phyloP scores from a whole-genome alignment of 345 rosid genomes.

The Chamaenerion angustifolium region DNA sequence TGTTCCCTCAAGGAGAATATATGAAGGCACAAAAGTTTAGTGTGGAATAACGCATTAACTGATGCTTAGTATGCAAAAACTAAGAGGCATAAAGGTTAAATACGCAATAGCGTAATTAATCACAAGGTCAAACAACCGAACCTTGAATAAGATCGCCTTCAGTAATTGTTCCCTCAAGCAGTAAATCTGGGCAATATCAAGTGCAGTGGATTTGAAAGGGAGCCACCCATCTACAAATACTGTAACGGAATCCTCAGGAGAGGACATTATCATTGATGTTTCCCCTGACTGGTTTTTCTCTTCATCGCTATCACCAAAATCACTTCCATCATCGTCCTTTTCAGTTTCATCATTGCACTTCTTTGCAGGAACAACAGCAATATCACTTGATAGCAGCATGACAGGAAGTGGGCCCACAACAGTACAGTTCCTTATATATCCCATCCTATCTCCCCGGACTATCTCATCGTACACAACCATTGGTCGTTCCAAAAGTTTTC shows the following conservation, averaged over 20 bases:
- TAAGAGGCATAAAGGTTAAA: too few relatives aligned
- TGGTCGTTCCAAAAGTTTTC: slow-evolving; percentile 29
- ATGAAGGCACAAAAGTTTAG: not conserved
- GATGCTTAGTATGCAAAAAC: too few relatives aligned
- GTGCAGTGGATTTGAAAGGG: slow-evolving; percentile 48
- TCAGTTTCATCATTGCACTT: slow-evolving; percentile 14
- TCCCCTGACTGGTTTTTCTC: slow-evolving; percentile 27
- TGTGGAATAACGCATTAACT: not conserved
- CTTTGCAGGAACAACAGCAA: slow-evolving; percentile 53
- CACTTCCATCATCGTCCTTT: slow-evolving; percentile 22
- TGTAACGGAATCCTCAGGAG: slow-evolving; percentile 55
- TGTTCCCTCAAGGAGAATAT: not conserved
- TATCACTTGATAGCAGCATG: slow-evolving; percentile 61
- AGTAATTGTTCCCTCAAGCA: slow-evolving; percentile 67
- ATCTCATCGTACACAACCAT: slow-evolving; percentile 69
- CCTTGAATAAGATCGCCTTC: slow-evolving; percentile 68
- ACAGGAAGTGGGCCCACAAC: slow-evolving; percentile 66
- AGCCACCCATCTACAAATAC: slow-evolving; percentile 80
- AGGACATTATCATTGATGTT: slow-evolving; percentile 39
- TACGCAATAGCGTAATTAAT: too few relatives aligned
- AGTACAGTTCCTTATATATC: slow-evolving; percentile 57
- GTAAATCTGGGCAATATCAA: slow-evolving; percentile 82
- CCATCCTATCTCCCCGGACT: slow-evolving; percentile 72
- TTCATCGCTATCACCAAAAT: slow-evolving; percentile 27
- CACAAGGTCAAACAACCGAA: slow-evolving; percentile 10